A percentile compares a stretch with the other conserved stretches of the same genome.
phyloP scores from a whole-genome alignment of 306 rosid genomes.

The Casuarina glauca region DNA sequence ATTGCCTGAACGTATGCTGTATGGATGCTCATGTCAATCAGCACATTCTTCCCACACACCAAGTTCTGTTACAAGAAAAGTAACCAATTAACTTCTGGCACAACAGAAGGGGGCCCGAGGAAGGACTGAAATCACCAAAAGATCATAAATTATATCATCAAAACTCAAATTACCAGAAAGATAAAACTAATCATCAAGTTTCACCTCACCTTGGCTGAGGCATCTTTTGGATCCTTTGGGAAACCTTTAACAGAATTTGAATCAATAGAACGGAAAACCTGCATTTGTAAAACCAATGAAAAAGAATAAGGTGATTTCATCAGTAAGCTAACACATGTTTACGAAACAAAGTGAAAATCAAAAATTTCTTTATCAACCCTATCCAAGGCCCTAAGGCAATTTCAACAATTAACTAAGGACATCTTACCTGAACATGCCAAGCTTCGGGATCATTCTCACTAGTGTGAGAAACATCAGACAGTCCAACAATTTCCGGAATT shows the following conservation, averaged over 20 bases:
- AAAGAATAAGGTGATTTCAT: conserved; percentile 19
- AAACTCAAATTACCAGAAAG: conserved; percentile 19
- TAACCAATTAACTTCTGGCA: conserved; percentile 24
- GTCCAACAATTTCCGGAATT: conserved; percentile 60
- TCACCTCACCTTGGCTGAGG: conserved; percentile 56
- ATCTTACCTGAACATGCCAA: conserved; percentile 93
- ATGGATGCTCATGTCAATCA: conserved; percentile 99
- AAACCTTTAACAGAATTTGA: conserved; percentile 86
- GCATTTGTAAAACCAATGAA: conserved; percentile 34
- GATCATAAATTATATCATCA: conserved; percentile 19
- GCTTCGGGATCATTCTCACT: conserved; percentile 70
- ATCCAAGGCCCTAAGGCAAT: conserved; percentile 23
- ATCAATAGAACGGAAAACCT: conserved; percentile 96
- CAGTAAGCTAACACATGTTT: neutral
- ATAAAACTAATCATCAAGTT: conserved; percentile 28
- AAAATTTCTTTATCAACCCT: neutral
- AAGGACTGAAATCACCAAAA: conserved; percentile 18
- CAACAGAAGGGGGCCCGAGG: conserved; percentile 8
- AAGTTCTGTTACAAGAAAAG: conserved; percentile 62
- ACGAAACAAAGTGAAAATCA: conserved; percentile 1
- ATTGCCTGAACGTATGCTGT: conserved; percentile 93
- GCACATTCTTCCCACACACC: conserved; percentile 89
- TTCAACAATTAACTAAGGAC: conserved; percentile 9
- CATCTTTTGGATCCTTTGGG: conserved; percentile 85
- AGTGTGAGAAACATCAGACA: conserved; percentile 39